Evolutionary conservation across 306 rosid genomes (phyloP), one percentile per base, ranked within the genome.

Genomic region (Bauhinia variegata): DNA sequence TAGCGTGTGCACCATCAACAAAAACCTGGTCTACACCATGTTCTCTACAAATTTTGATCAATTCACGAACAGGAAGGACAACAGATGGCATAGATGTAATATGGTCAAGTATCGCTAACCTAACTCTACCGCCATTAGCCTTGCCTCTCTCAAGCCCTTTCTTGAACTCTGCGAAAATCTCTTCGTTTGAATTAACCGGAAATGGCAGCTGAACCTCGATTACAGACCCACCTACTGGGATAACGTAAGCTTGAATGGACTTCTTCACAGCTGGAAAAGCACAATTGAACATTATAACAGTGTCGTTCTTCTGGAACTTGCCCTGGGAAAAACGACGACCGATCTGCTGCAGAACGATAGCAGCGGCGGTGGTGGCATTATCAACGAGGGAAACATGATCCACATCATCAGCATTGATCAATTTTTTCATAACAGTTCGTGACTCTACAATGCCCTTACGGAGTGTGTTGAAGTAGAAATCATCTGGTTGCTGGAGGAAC

Each of bases 341-440:
- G 51, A 81, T 55, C 41, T 76, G 82, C 17, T 81, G 88, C 23
- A 86, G 83, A 9, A 86, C 88, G 41, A 86, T 74, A 52, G 92
- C 87, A 6, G 88, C 86, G 13, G 91, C 86, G 7, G 88, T 83
- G 39, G 88, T 86, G 48, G 85, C 87, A 50, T 86, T 86, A 53
- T 86, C 88, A 9, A 86, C 69, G 32, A 86, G 85, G 5, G 88
- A 79, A 9, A 86, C 49, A 6, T 76, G 61, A 5, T 71, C 79
- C 0, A 86, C 64, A 54, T 74, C 52, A 33, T 76, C 83, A 11
- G 83, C 87, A 33, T 74, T 68, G 73, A 86, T 68, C 15, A 86
- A 18, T 39, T 64, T 18, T 32, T 68, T 74, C 42, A 86, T n/a
- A 6, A 60, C 17, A 19, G 65, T 18, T 52, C 87, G 81, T 7